phyloP scores from a whole-genome alignment of 345 rosid species.

The Raphanus sativus region DNA sequence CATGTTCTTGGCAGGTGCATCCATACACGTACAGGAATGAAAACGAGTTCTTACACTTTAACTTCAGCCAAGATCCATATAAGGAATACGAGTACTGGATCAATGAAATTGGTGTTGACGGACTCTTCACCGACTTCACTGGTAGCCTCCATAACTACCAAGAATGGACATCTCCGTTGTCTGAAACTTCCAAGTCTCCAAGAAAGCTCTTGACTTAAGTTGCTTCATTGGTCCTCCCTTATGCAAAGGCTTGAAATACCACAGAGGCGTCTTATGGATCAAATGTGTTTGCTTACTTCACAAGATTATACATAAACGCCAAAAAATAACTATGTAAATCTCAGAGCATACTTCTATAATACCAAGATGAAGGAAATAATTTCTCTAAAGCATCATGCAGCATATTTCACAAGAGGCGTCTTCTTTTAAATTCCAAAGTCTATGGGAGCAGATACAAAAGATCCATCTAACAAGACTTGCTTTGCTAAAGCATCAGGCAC shows the following conservation, averaged over 20 bases:
- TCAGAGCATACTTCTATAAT: background rate
- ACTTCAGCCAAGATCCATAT: conserved; percentile 81
- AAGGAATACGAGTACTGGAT: conserved; percentile 81
- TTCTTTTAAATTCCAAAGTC: no score
- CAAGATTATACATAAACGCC: background rate
- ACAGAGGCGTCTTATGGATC: background rate
- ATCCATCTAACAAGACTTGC: no score
- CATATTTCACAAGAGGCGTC: no score
- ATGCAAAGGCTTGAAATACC: conserved; percentile 31
- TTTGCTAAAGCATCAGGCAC: no score
- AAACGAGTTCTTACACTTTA: conserved; percentile 50
- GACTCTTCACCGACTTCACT: conserved; percentile 91
- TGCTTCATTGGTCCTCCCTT: conserved; percentile 45
- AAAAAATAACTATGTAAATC: background rate
- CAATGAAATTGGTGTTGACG: conserved; percentile 72
- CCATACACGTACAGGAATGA: conserved; percentile 88
- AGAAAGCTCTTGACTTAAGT: conserved; percentile 46
- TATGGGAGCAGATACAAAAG: no score
- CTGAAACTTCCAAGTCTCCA: conserved; percentile 24
- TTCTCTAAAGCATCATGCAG: background rate
- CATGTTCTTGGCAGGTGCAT: conserved; percentile 61
- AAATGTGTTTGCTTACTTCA: background rate
- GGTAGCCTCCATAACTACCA: conserved; percentile 74
- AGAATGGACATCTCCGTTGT: conserved; percentile 52
- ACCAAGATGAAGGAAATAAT: background rate